Evolutionary conservation across 331 rosid genomes (phyloP).

Genomic region (Acacia pycnantha): DNA sequence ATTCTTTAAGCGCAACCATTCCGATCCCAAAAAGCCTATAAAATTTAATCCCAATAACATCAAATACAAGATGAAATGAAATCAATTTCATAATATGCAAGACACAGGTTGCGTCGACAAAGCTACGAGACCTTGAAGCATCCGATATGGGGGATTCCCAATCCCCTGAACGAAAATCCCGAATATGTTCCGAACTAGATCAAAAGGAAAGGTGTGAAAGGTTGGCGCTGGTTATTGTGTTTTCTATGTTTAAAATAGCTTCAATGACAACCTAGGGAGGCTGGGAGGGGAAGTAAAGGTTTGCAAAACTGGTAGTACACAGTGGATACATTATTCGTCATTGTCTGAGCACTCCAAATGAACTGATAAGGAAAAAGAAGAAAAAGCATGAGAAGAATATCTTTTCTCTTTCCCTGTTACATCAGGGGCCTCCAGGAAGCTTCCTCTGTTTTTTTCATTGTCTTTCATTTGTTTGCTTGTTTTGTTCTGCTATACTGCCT

Average conservation of each 20-base stretch:
- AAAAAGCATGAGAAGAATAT: no score
- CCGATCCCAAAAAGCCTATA: background rate
- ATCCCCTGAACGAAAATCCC: background rate
- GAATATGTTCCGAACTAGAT: background rate
- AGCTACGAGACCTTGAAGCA: background rate
- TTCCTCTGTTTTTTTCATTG: slow-evolving; percentile 30
- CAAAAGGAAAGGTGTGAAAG: background rate
- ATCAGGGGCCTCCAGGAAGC: slow-evolving; percentile 37
- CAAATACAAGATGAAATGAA: background rate
- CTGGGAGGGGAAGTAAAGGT: background rate
- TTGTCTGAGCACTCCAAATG: no score
- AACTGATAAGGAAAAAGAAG: no score
- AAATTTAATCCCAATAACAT: background rate
- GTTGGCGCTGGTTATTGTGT: slow-evolving; percentile 12
- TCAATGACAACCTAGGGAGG: background rate
- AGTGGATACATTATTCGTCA: slow-evolving; percentile 17
- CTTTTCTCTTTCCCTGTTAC: no score
- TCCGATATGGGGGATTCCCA: background rate
- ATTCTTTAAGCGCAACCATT: background rate
- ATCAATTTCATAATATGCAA: background rate
- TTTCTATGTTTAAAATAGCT: background rate
- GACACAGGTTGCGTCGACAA: background rate
- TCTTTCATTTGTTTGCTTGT: slow-evolving; percentile 25
- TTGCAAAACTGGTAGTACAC: background rate
- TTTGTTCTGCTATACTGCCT: background rate